Percentiles rank a stretch among this genome's conserved stretches.
Evolutionary conservation across 805 yeast genomes (phyloP).

Genomic region (Wickerhamiella nectarea): DNA sequence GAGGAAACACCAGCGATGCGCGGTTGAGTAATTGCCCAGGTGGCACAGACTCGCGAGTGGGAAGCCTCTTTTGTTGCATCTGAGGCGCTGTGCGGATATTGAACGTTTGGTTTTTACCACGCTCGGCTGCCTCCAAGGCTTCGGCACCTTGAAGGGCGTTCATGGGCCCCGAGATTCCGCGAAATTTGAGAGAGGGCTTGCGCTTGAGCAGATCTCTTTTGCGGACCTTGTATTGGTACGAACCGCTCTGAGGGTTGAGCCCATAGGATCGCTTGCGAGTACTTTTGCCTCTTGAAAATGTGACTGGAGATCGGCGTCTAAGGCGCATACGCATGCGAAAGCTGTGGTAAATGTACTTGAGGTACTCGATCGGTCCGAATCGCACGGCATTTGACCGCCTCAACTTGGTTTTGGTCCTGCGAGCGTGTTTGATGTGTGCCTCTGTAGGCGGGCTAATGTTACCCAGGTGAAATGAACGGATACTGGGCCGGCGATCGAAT

Average conservation of each 20-base stretch:
- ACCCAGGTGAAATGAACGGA: conserved; percentile 5
- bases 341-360: neutral
- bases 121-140: conserved; percentile 2
- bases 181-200: neutral
- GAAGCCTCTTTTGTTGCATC: neutral
- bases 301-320: neutral
- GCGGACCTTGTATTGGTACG: conserved; percentile 11
- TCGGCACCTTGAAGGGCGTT: conserved; percentile 1
- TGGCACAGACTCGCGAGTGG: neutral
- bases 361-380: conserved; percentile 8
- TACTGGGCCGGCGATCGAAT: conserved; percentile 4
- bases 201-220: conserved; percentile 12
- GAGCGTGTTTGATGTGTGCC: neutral
- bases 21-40: neutral
- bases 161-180: neutral
- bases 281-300: conserved; percentile 11
- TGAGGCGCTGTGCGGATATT: neutral
- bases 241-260: conserved; percentile 17
- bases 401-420: conserved; percentile 3
- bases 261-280: conserved; percentile 17
- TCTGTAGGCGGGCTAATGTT: neutral
- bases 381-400: conserved; percentile 13
- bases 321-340: conserved; percentile 5
- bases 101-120: conserved; percentile 3
- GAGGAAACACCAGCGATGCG: conserved; percentile 3